Evolutionary conservation across 2,329 filamentous ascomycete genomes (phyloP).

Genomic region (Diaporthe sp.): DNA sequence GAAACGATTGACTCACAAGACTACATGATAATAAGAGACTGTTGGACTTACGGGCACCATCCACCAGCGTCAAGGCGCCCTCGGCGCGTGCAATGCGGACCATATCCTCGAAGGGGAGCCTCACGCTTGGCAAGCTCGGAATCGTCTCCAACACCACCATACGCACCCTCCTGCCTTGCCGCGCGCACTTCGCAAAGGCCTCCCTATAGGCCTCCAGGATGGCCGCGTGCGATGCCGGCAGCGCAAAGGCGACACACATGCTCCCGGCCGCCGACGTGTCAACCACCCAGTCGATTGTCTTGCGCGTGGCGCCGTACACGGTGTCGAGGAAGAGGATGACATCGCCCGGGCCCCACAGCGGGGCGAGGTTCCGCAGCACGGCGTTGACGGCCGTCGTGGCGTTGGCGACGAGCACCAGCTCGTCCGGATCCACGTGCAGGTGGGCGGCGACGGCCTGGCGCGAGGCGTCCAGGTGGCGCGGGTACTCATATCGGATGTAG

Average conservation of each 20-base stretch:
- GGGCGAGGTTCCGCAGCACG: slow-evolving; percentile 81
- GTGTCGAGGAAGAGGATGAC: slow-evolving; percentile 84
- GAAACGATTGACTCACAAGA: too few species aligned
- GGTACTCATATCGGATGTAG: slow-evolving; percentile 80
- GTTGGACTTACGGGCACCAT: slow-evolving; percentile 73
- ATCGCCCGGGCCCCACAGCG: slow-evolving; percentile 74
- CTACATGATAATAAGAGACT: too few species aligned
- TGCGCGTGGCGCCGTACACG: slow-evolving; percentile 83
- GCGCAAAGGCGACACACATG: slow-evolving; percentile 69
- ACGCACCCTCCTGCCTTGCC: slow-evolving; percentile 56
- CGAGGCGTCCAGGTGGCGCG: slow-evolving; percentile 72
- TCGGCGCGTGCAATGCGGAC: slow-evolving; percentile 74
- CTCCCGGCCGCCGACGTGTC: slow-evolving; percentile 72
- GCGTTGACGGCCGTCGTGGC: slow-evolving; percentile 85
- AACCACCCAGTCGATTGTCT: slow-evolving; percentile 77
- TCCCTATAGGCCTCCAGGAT: slow-evolving; percentile 73
- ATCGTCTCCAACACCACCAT: slow-evolving; percentile 86
- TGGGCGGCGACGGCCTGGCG: slow-evolving; percentile 75
- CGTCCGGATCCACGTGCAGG: slow-evolving; percentile 74
- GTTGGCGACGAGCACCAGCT: slow-evolving; percentile 84
- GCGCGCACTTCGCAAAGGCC: slow-evolving; percentile 66
- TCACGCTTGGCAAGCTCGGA: slow-evolving; percentile 81
- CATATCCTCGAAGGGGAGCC: slow-evolving; percentile 82
- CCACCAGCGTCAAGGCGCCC: slow-evolving; percentile 80
- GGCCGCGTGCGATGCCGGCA: slow-evolving; percentile 78